A percentile compares a stretch with the other conserved stretches of the same genome.
Conservation (phyloP, 495 filamentous ascomycete genomes). For the Trichoderma reesei region DNA sequence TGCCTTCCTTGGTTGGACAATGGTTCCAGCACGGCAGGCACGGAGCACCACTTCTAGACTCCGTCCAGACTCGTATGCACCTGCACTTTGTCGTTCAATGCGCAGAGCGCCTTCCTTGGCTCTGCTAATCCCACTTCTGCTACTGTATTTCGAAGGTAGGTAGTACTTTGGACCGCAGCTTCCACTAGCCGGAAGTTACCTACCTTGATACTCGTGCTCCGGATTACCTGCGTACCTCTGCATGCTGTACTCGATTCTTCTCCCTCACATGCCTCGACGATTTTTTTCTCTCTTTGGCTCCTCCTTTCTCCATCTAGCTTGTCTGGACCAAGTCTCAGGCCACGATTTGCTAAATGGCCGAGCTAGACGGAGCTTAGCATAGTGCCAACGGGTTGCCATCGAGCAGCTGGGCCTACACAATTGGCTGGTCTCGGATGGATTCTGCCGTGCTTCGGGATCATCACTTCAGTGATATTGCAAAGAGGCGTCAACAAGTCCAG, state of each 20-base stretch:
- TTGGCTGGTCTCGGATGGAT: neutral
- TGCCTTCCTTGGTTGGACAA: constrained; percentile 3
- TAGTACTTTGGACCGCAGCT: neutral
- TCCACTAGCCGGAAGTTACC: too few species aligned
- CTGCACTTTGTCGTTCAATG: too few species aligned
- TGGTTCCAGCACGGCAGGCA: neutral
- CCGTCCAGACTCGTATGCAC: too few species aligned
- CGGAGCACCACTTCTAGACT: constrained; percentile 3
- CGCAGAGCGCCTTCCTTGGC: neutral
- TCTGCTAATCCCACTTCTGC: too few species aligned
- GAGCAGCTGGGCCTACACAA: neutral
- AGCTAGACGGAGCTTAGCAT: neutral
- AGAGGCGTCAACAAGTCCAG: neutral
- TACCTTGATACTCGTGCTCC: neutral
- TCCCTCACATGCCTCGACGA: constrained; percentile 5
- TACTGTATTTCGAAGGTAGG: too few species aligned
- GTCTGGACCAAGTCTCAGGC: neutral
- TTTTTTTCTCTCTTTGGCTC: constrained; percentile 2
- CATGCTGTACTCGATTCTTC: neutral
- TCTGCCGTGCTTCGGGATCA: neutral
- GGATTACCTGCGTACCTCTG: too few species aligned
- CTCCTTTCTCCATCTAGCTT: neutral
- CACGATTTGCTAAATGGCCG: constrained; percentile 2
- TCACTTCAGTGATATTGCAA: neutral
- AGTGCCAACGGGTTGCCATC: neutral